Percentiles rank a stretch among this genome's conserved stretches.
Conservation (phyloP, 768 basidiomycete genomes). For the Roridomyces roridus region DNA sequence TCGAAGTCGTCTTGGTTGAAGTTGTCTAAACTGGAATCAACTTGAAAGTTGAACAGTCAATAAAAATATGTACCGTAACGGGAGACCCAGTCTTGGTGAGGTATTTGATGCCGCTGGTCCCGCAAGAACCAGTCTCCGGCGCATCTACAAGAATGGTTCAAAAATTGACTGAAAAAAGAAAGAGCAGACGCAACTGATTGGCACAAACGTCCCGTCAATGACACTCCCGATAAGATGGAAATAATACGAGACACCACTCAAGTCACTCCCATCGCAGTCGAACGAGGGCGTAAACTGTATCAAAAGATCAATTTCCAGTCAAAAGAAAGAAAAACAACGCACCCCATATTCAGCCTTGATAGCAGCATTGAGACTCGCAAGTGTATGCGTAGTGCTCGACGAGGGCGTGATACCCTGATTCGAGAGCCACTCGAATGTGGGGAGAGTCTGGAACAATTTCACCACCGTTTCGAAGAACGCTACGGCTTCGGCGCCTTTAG, state of each 20-base stretch:
- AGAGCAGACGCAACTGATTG: conserved; percentile 47
- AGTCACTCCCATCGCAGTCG: conserved; percentile 43
- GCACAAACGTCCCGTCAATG: conserved; percentile 59
- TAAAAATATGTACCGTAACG: not conserved
- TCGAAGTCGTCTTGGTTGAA: too few relatives aligned
- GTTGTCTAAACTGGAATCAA: too few relatives aligned
- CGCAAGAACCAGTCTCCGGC: conserved; percentile 47
- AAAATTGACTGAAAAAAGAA: not conserved
- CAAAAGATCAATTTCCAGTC: not conserved
- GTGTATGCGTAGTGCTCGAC: conserved; percentile 46
- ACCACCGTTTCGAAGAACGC: conserved; percentile 48
- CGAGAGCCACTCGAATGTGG: conserved; percentile 61
- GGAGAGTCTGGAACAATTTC: conserved; percentile 53
- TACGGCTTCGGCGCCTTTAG: conserved; percentile 39
- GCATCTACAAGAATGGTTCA: conserved; percentile 37
- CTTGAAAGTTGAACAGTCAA: too few relatives aligned
- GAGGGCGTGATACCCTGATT: conserved; percentile 61
- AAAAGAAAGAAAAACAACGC: not conserved
- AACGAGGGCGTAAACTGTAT: conserved; percentile 53
- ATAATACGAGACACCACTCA: conserved; percentile 58
- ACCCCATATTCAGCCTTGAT: conserved; percentile 50
- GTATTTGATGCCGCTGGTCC: conserved; percentile 54
- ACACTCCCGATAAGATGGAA: conserved; percentile 61
- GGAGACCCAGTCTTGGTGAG: conserved; percentile 37
- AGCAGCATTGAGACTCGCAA: conserved; percentile 46